Evolutionary conservation across 2,329 filamentous ascomycete genomes (phyloP), one percentile per base, ranked within the genome.

Genomic region (Sarocladiaceae sp.): DNA sequence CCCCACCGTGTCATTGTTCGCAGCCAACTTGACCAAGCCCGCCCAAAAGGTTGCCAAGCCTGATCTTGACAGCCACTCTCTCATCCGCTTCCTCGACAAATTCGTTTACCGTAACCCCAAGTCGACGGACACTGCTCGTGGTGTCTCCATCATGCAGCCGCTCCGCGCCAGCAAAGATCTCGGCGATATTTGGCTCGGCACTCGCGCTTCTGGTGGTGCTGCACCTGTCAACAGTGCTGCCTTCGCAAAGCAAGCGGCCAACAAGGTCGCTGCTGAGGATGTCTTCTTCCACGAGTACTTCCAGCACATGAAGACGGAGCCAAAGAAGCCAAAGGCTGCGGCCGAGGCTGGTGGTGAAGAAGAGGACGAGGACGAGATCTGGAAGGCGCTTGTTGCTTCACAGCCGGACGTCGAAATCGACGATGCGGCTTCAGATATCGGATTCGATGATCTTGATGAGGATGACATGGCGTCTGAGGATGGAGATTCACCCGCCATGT

Each of bases 231-330:
- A 98, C 65, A 84, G 84, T 1, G 85, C 94, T 50, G 72, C 80
- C 3, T 98, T 98, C 73, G 95, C 89, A 88, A 83, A 83, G 57
- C 88, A 88, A 77, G 90, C 88, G 68, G 74, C 78, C n/a, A 83
- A 88, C 51, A 83, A 97, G 44, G 84, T 98, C 34, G 82, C 85
- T 3, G 88, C 82, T 1, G 90, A 98, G 52, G 93, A 98, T 60
- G 86, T 89, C 31, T 98, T 98, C 78, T 98, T 98, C 78, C 93
- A 98, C 64, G 83, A 88, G 53, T 98, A 98, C 77, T 98, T 98
- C 67, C 83, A 80, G 48, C 78, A 83, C 49, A 67, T 86, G 45
- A 80, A 81, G 50, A 88, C 82, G 63, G 68, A 73, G 42, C 61
- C 62, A 46, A 77, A 83, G 59, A 77, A 76, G 65, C 6, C 39